These are phyloP conservation scores for Solanum dulcamara DNA, from an alignment of 257 asterid genomes.

Conservation along the genomic window DNA sequence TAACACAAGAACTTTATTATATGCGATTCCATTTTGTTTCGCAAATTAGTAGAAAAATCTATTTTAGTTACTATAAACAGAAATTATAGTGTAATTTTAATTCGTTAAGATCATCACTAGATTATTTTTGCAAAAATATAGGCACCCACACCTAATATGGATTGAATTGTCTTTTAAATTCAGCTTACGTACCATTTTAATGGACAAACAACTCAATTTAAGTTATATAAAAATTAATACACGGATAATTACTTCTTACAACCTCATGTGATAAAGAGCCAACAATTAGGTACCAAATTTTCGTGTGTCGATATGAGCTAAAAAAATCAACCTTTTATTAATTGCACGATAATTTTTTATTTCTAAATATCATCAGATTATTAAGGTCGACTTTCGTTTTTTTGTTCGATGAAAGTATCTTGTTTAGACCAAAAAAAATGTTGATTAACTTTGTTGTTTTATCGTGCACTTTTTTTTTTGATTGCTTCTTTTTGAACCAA, in stretches of 20 bases:
- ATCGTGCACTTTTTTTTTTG: background rate
- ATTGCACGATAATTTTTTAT: no score
- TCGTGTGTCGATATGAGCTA: no score
- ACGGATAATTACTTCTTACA: no score
- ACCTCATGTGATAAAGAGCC: background rate
- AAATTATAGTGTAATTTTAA: background rate
- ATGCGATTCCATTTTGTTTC: background rate
- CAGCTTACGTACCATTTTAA: background rate
- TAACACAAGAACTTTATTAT: background rate
- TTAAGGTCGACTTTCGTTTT: no score
- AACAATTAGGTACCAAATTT: rapidly evolving
- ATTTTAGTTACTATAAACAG: background rate
- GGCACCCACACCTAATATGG: background rate
- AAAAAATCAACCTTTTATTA: no score
- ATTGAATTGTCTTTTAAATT: no score
- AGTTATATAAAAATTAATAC: no score
- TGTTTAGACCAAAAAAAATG: background rate
- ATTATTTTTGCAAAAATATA: background rate
- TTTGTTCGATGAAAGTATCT: no score
- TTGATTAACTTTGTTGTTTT: background rate
- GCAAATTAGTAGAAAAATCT: background rate
- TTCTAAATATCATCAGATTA: no score
- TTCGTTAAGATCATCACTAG: background rate
- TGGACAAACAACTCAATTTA: background rate
- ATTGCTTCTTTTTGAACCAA: background rate